Conservation (phyloP, 108 stramenopile species). For the Cylindrotheca closterium region DNA sequence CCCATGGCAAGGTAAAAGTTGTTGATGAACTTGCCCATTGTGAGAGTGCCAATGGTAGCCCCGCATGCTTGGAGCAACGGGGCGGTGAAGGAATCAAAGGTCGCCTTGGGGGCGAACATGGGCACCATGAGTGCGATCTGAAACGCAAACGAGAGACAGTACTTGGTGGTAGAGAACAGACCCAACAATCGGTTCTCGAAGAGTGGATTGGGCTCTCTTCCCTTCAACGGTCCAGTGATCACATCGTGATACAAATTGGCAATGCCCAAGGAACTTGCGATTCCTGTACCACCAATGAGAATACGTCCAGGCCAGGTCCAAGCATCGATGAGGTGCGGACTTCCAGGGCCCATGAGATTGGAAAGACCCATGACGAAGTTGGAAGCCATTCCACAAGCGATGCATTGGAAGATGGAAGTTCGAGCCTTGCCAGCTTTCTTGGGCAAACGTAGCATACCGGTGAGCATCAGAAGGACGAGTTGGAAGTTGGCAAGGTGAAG, state of each 20-base stretch:
- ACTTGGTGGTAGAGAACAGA: neutral
- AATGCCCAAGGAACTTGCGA: neutral
- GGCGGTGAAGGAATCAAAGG: neutral
- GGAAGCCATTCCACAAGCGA: neutral
- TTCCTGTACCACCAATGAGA: neutral
- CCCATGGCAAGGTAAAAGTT: neutral
- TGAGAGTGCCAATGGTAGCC: neutral
- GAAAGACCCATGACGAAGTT: neutral
- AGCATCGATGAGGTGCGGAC: neutral
- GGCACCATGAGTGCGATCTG: neutral
- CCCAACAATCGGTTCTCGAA: neutral
- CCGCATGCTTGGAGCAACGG: neutral
- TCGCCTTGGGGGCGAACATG: neutral
- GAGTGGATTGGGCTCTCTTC: neutral
- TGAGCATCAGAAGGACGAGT: neutral
- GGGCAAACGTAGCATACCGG: neutral
- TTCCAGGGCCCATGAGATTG: neutral
- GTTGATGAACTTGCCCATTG: neutral
- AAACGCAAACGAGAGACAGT: neutral
- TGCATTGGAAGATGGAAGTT: neutral
- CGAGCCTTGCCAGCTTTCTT: neutral
- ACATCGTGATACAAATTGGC: neutral
- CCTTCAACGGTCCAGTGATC: neutral
- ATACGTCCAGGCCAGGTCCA: neutral
- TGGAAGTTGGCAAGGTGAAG: neutral